Percentiles rank a stretch among this genome's conserved stretches.
Evolutionary conservation across 495 filamentous ascomycete species (phyloP).

Genomic region (Aspergillus sparsus): DNA sequence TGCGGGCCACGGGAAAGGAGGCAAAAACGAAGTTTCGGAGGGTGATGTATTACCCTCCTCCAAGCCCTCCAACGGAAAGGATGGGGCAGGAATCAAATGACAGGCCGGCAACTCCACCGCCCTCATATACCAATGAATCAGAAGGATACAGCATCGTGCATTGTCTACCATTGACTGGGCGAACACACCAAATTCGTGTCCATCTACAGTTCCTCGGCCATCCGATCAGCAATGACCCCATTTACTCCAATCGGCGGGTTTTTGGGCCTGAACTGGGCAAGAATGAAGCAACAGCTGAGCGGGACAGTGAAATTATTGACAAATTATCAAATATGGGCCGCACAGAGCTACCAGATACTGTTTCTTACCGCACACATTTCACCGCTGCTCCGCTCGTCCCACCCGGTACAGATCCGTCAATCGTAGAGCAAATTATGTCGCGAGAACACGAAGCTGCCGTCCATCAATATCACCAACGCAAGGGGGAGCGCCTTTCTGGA

Average conservation of each 20-base stretch:
- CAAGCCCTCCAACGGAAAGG: slow-evolving; percentile 15
- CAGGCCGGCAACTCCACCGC: slow-evolving; percentile 36
- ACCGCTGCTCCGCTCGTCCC: slow-evolving; percentile 46
- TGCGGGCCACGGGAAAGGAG: slow-evolving; percentile 86
- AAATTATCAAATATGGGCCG: slow-evolving; percentile 90
- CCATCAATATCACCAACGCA: slow-evolving; percentile 72
- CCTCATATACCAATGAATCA: slow-evolving; percentile 30
- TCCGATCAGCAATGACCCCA: slow-evolving; percentile 94
- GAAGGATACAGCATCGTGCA: slow-evolving; percentile 92
- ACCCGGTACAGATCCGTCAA: slow-evolving; percentile 38
- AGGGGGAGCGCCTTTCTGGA: slow-evolving; percentile 89
- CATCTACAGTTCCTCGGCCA: slow-evolving; percentile 94
- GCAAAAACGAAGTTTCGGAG: slow-evolving; percentile 89
- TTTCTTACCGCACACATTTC: slow-evolving; percentile 66
- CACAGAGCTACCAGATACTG: slow-evolving; percentile 81
- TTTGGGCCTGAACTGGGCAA: slow-evolving; percentile 80
- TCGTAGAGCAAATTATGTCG: slow-evolving; percentile 47
- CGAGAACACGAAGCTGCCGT: slow-evolving; percentile 81
- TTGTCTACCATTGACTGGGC: slow-evolving; percentile 87
- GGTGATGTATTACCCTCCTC: slow-evolving; percentile 79
- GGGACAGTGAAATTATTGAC: slow-evolving; percentile 86
- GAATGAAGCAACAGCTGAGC: slow-evolving; percentile 64
- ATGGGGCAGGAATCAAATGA: slow-evolving; percentile 32
- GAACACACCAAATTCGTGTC: slow-evolving; percentile 93
- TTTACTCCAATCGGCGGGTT: slow-evolving; percentile 90